These are phyloP conservation scores for Artemisia argyi DNA, from an alignment of 129 eudicot genomes.

Conservation along the genomic window DNA sequence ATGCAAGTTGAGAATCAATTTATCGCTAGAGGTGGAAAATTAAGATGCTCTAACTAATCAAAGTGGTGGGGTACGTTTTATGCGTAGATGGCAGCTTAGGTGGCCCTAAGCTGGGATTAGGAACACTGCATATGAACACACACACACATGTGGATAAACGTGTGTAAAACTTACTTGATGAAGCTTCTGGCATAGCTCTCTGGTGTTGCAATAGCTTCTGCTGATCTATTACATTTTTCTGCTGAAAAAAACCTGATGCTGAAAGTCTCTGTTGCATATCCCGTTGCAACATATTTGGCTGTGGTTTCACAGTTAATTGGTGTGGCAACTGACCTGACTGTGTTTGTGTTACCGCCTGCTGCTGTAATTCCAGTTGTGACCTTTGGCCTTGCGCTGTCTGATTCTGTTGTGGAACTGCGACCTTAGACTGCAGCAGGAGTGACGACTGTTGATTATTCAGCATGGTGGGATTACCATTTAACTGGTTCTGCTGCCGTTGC, in stretches of 20 bases:
- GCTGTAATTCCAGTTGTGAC: conserved; percentile 58
- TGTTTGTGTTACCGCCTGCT: conserved; percentile 64
- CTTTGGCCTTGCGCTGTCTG: conserved; percentile 49
- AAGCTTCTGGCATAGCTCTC: conserved; percentile 58
- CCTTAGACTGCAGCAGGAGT: conserved; percentile 45
- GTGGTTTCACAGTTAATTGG: conserved; percentile 46
- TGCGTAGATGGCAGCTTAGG: background rate
- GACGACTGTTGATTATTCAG: conserved; percentile 54
- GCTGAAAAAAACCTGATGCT: conserved; percentile 59
- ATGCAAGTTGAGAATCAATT: background rate
- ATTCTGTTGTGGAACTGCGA: no score
- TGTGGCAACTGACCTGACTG: conserved; percentile 64
- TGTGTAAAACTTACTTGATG: conserved; percentile 54
- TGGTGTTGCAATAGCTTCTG: conserved; percentile 72
- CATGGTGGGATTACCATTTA: conserved; percentile 44
- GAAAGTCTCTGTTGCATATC: conserved; percentile 76
- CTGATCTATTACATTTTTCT: conserved; percentile 55
- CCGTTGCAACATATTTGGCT: conserved; percentile 51
- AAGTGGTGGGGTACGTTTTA: no score
- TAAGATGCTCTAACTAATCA: no score
- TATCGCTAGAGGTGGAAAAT: no score
- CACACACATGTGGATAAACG: background rate
- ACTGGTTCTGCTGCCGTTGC: conserved; percentile 6
- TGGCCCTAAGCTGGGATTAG: background rate
- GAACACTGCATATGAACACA: background rate